Evolutionary conservation across 2,329 filamentous ascomycete genomes (phyloP), one percentile per base, ranked within the genome.

Genomic region (Xylaria sp.): DNA sequence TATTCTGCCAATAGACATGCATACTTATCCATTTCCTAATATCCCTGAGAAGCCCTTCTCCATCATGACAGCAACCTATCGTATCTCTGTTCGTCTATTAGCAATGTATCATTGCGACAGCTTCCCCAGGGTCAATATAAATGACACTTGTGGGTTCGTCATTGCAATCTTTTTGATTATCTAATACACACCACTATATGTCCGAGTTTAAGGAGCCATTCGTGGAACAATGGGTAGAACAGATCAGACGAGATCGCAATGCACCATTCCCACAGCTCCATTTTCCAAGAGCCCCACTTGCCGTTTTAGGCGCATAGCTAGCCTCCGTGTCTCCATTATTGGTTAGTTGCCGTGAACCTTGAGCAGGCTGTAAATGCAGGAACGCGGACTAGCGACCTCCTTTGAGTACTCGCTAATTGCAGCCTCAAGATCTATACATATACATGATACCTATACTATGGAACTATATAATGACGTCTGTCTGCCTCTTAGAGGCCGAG

Each of bases 241-340:
- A 62, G n/a, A 56, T 50, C 13, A 30, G 43, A 43, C 56, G 43
- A 52, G 52, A 64, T 65, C 39, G 50, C 32, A 43, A 65, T 25
- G 52, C 62, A 56, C 60, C 8, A 52, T 65, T 65, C 30, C 58
- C 61, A 45, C 20, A 9, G n/a, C 32, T 60, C 66, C 62, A 50
- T 36, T 25, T 23, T 18, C 43, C 20, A 20, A 20, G 39, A 41
- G 36, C 20, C 34, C 70, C 65, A 65, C 65, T 70, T 70, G 45
- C 67, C 63, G 12, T 30, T 71, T 63, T 62, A 28, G 70, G 65
- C 36, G 4, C 53, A 6, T 25, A 23, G 28, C 39, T 58, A 68
- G 59, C 62, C 32, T 72, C 70, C 70, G 70, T 48, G 23, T 18
- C 41, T 25, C 63, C 62, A 55, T 63, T 63, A 70, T 66, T 60